These are phyloP conservation scores for Rhodotorula sp. DNA, from an alignment of 1,284 basidiomycete species.

Conservation along the genomic window DNA sequence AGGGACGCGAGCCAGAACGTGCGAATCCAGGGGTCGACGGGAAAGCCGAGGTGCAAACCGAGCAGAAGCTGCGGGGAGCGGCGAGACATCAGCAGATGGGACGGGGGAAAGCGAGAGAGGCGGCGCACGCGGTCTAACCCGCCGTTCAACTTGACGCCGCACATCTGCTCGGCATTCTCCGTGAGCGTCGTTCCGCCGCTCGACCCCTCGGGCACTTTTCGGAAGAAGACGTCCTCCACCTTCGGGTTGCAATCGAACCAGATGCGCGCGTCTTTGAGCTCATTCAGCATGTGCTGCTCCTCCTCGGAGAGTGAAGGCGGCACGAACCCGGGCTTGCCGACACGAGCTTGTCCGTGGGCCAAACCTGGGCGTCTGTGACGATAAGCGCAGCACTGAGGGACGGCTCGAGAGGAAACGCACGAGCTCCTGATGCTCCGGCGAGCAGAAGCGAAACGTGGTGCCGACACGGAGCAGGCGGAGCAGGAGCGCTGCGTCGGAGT, in stretches of 20 bases:
- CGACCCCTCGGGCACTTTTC: too few species aligned
- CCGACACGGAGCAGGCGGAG: not conserved
- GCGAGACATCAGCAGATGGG: too few species aligned
- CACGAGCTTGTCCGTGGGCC: not conserved
- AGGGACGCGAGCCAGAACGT: not conserved
- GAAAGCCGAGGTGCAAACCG: not conserved
- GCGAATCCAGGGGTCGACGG: not conserved
- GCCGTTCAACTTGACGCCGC: too few species aligned
- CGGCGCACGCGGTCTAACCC: too few species aligned
- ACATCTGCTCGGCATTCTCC: too few species aligned
- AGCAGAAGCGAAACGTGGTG: slow-evolving; percentile 4
- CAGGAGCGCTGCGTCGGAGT: not conserved
- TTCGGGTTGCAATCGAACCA: too few species aligned
- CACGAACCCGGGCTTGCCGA: not conserved
- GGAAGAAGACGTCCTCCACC: too few species aligned
- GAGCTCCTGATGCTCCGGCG: slow-evolving; percentile 1
- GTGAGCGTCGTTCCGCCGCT: too few species aligned
- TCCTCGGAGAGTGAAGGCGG: not conserved
- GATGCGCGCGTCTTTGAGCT: not conserved
- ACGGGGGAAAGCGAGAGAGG: too few species aligned
- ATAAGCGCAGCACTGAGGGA: rapidly evolving
- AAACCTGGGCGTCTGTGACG: not conserved
- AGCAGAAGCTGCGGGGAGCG: not conserved
- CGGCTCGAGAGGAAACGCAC: not conserved
- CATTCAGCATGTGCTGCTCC: not conserved